phyloP scores from a whole-genome alignment of 306 rosid species.

The Malus fusca region DNA sequence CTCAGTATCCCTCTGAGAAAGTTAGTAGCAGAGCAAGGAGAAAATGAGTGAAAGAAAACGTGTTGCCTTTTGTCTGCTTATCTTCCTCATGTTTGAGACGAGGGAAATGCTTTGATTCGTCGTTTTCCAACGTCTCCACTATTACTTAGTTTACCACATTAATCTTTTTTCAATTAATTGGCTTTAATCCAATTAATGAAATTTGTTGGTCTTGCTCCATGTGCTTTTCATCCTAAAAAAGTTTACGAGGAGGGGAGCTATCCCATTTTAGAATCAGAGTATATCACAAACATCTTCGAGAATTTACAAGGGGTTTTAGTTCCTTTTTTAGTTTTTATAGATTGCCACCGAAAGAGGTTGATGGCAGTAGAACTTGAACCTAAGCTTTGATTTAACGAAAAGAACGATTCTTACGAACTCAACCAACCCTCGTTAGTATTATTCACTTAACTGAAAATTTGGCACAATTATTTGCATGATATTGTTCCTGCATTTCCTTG shows the following conservation, averaged over 20 bases:
- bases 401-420: too few relatives aligned
- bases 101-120: slow-evolving; percentile 18
- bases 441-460: too few relatives aligned
- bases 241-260: too few relatives aligned
- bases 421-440: too few relatives aligned
- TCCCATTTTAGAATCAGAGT: too few relatives aligned
- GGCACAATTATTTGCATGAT: not conserved
- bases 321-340: fast-evolving
- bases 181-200: not conserved
- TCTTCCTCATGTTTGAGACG: slow-evolving; percentile 31
- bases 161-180: not conserved
- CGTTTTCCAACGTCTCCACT: not conserved
- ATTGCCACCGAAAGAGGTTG: fast-evolving
- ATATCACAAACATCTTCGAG: too few relatives aligned
- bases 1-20: not conserved
- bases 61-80: slow-evolving; percentile 25
- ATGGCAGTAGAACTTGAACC: fast-evolving
- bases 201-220: not conserved
- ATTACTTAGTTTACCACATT: too few relatives aligned
- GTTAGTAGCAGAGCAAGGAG: not conserved
- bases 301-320: too few relatives aligned
- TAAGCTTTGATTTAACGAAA: too few relatives aligned
- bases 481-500: not conserved
- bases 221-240: too few relatives aligned
- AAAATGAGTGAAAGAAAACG: slow-evolving; percentile 32